Conservation (phyloP, 306 rosid species). For the Acacia confusa region DNA sequence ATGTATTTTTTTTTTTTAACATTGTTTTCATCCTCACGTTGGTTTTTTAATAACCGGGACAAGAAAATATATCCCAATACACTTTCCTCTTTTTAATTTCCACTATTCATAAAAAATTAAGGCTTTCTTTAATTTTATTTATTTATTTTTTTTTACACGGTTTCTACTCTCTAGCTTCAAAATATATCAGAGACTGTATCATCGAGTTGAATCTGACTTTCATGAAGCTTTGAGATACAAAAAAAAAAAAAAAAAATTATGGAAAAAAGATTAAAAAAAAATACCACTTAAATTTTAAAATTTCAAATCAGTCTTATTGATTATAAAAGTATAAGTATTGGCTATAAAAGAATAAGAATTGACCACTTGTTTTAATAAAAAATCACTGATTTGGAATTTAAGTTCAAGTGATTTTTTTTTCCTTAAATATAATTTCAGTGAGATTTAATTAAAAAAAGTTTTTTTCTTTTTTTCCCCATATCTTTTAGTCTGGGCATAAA, state of each 20-base stretch:
- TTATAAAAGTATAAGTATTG: too few relatives aligned
- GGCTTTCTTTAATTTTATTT: too few relatives aligned
- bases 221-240: constrained; percentile 13
- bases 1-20: not conserved
- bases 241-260: too few relatives aligned
- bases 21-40: not conserved
- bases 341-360: too few relatives aligned
- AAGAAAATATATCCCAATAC: not conserved
- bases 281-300: too few relatives aligned
- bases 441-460: not conserved
- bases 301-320: too few relatives aligned
- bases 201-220: constrained; percentile 31
- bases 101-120: not conserved
- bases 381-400: too few relatives aligned
- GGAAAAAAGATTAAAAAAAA: too few relatives aligned
- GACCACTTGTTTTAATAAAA: too few relatives aligned
- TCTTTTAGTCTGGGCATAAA: not conserved
- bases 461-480: not conserved
- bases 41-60: not conserved
- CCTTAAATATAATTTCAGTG: constrained; percentile 2
- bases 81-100: constrained; percentile 18
- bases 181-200: not conserved
- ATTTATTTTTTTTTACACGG: constrained; percentile 16
- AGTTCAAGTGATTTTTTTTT: too few relatives aligned
- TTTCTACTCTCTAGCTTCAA: constrained; percentile 17